Conservation (phyloP, 2,329 filamentous ascomycete species). For the Alternaria infectoria region DNA sequence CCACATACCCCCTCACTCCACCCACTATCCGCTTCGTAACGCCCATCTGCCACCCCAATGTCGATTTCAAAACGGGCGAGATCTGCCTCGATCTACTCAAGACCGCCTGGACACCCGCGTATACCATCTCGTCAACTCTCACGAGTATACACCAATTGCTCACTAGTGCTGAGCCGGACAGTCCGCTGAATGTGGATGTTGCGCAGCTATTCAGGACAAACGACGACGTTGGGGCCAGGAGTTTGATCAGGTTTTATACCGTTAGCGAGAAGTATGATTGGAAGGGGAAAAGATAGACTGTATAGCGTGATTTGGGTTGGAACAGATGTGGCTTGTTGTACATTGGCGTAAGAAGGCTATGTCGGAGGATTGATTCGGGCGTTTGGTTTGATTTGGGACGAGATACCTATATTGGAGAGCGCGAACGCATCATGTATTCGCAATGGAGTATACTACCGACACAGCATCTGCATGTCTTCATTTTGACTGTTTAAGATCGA, state of each 20-base stretch:
- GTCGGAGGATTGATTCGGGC: background rate
- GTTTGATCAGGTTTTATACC: constrained; percentile 75
- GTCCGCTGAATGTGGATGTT: constrained; percentile 79
- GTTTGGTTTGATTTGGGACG: background rate
- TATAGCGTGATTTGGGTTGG: background rate
- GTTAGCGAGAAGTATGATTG: constrained; percentile 56
- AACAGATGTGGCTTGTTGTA: background rate
- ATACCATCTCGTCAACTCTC: constrained; percentile 77
- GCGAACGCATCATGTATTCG: background rate
- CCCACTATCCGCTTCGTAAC: constrained; percentile 81
- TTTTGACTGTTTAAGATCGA: background rate
- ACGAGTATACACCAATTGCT: constrained; percentile 75
- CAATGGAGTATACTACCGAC: background rate
- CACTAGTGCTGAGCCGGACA: constrained; percentile 71
- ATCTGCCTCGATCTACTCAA: constrained; percentile 91
- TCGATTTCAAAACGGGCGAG: constrained; percentile 70
- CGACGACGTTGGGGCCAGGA: constrained; percentile 71
- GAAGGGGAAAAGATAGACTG: background rate
- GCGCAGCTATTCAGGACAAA: constrained; percentile 73
- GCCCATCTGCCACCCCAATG: constrained; percentile 51
- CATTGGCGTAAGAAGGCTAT: background rate
- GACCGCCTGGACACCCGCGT: constrained; percentile 80
- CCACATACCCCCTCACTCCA: constrained; percentile 77
- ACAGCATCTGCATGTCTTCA: background rate
- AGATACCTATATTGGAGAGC: constrained; percentile 4